Base-by-base conservation (phyloP, 495 filamentous ascomycete genomes). In the Aspergillus indologenus region DNA sequence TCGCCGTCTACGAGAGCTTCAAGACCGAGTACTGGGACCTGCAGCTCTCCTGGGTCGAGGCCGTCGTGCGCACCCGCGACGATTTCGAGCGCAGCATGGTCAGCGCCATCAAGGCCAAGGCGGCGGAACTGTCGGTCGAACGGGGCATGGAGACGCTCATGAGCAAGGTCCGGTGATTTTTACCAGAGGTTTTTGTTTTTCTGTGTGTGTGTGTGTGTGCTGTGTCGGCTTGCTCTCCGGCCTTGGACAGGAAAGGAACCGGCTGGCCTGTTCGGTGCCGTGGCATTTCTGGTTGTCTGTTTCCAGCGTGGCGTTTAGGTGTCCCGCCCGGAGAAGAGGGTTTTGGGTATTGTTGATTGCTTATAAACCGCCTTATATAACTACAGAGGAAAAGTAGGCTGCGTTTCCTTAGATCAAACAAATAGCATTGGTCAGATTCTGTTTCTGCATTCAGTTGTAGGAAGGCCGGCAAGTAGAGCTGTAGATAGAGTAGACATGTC, bases 31-130 rank as follows among this genome's bases (percentile, higher is more conserved):
- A 96, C 68, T 97, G 92, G 93, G 94, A 99, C 73, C 77, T 96
- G 66, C 91, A 93, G 73, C 84, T 96, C 53, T 87, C 85, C 24
- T 99, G 94, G 94, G 92, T 98, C n/a, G 94, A 99, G 77, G 85
- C 89, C 19, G 94, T 96, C 59, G 68, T 99, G 56, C 80, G 91
- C 71, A 77, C 85, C 3, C 76, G 94, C 57, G 94, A 99, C 73
- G 94, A 99, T 72, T 96, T 96, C 74, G 93, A 96, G 67, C 80
- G 92, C 61, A 84, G 83, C 58, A 90, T 96, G 89, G 71, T 97
- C 58, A 92, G 89, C 67, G 80, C 83, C 19, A 86, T 97, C 29
- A 97, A 96, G 79, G 85, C 88, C 5, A 85, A 86, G 70, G 92
- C 91, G 2, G 91, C 90, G 19, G 91, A 91, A 71, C 80, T 95